Evolutionary conservation across 2,329 filamentous ascomycete species (phyloP).

Genomic region (Penicillium sp.): DNA sequence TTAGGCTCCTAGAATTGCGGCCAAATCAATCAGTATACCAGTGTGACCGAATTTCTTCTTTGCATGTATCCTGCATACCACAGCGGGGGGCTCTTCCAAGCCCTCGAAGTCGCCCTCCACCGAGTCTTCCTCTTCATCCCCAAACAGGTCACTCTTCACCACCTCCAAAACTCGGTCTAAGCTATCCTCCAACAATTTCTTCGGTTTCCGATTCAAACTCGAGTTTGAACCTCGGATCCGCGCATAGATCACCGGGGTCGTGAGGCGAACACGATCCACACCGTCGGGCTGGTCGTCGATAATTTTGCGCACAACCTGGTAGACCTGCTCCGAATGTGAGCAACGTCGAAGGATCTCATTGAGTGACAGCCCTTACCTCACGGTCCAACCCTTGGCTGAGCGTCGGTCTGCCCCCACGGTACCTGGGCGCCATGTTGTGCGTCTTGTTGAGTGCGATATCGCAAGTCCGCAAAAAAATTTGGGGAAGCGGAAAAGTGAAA

Average conservation of each 20-base stretch:
- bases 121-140: constrained; percentile 55
- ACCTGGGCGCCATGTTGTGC: constrained; percentile 40
- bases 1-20: constrained; percentile 52
- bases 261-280: constrained; percentile 53
- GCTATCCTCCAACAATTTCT: constrained; percentile 77
- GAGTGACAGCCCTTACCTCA: constrained; percentile 51
- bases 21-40: not conserved
- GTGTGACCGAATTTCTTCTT: not conserved
- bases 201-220: constrained; percentile 78
- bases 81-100: constrained; percentile 42
- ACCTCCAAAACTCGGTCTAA: constrained; percentile 80
- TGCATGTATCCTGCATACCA: constrained; percentile 27
- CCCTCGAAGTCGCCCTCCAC: constrained; percentile 55
- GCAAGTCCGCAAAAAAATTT: constrained; percentile 21
- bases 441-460: constrained; percentile 15
- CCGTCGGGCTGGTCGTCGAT: constrained; percentile 64
- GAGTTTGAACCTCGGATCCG: constrained; percentile 85
- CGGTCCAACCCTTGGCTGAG: constrained; percentile 63
- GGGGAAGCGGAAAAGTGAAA: constrained; percentile 17
- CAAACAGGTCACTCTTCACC: constrained; percentile 64
- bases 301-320: constrained; percentile 76
- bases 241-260: constrained; percentile 69
- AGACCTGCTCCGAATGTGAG: constrained; percentile 56
- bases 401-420: constrained; percentile 48
- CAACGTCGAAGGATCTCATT: not conserved